phyloP scores from a whole-genome alignment of 1,139 yeast genomes.

The Trichomonascaceae sp. region DNA sequence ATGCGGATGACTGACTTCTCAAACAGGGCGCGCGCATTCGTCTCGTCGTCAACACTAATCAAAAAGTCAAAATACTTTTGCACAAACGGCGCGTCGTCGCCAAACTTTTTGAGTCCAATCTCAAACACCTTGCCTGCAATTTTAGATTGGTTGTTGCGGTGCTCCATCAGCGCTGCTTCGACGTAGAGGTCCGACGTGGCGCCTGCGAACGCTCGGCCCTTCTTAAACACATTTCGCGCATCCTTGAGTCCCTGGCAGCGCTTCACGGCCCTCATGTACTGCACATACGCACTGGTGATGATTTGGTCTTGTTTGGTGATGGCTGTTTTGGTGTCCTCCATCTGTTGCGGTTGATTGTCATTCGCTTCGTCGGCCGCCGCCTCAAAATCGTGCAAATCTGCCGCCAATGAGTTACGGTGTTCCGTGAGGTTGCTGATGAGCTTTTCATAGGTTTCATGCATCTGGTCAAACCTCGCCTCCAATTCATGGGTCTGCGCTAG shows the following conservation, averaged over 20 bases:
- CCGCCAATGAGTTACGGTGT: slow-evolving; percentile 16
- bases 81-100: slow-evolving; percentile 43
- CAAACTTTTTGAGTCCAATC: slow-evolving; percentile 55
- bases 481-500: slow-evolving; percentile 60
- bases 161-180: slow-evolving; percentile 76
- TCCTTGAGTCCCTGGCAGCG: slow-evolving; percentile 28
- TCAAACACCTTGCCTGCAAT: slow-evolving; percentile 72
- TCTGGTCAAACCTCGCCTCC: slow-evolving; percentile 37
- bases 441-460: slow-evolving; percentile 38
- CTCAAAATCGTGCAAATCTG: slow-evolving; percentile 2
- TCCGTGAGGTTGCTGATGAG: slow-evolving; percentile 30
- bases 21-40: slow-evolving; percentile 70
- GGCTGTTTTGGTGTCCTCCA: slow-evolving; percentile 1
- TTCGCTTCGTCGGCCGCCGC: slow-evolving; percentile 3
- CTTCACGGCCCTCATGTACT: slow-evolving; percentile 27
- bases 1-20: slow-evolving; percentile 47
- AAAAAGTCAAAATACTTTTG: slow-evolving; percentile 62
- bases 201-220: slow-evolving; percentile 53
- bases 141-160: slow-evolving; percentile 42
- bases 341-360: neutral
- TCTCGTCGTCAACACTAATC: slow-evolving; percentile 59
- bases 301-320: slow-evolving; percentile 1
- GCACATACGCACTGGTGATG: slow-evolving; percentile 23
- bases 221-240: slow-evolving; percentile 39
- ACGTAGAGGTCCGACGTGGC: slow-evolving; percentile 69